A percentile compares a stretch with the other conserved stretches of the same genome.
phyloP scores from a whole-genome alignment of 2,329 filamentous ascomycete species.

The Fusarium aywerte region DNA sequence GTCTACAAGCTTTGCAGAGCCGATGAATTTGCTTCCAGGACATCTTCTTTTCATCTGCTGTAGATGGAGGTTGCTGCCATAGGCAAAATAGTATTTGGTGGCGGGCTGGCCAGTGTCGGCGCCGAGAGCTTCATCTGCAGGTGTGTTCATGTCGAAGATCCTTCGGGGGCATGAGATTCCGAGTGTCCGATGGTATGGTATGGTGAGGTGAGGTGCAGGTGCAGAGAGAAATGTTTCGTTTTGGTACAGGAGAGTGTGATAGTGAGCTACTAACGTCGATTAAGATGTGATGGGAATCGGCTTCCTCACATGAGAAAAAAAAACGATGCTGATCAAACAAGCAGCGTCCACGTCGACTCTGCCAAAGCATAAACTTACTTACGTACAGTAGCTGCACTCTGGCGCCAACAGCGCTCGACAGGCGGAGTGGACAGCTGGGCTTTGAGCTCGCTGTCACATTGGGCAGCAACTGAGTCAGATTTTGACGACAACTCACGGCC shows the following conservation, averaged over 20 bases:
- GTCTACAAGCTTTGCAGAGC: slow-evolving; percentile 52
- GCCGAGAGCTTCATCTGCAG: slow-evolving; percentile 28
- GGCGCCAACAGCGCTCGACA: slow-evolving; percentile 17
- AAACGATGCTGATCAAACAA: slow-evolving; percentile 14
- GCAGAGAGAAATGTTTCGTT: slow-evolving; percentile 10
- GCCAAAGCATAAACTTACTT: slow-evolving; percentile 27
- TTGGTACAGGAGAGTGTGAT: slow-evolving; percentile 22
- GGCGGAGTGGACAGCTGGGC: slow-evolving; percentile 23
- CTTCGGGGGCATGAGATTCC: slow-evolving; percentile 40
- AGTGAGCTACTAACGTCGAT: slow-evolving; percentile 39
- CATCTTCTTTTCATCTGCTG: slow-evolving; percentile 59
- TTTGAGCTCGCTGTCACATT: slow-evolving; percentile 35
- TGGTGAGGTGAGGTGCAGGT: slow-evolving; percentile 9
- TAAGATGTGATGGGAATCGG: slow-evolving; percentile 40
- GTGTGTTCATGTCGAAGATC: slow-evolving; percentile 41
- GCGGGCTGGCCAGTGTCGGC: slow-evolving; percentile 38
- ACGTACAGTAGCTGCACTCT: slow-evolving; percentile 22
- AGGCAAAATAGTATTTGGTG: slow-evolving; percentile 58
- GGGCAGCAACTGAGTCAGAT: slow-evolving; percentile 44
- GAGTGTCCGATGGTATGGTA: slow-evolving; percentile 36
- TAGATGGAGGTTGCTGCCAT: slow-evolving; percentile 59
- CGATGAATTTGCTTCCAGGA: slow-evolving; percentile 55
- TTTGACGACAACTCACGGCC: slow-evolving; percentile 29
- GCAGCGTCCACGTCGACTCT: slow-evolving; percentile 26
- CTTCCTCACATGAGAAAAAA: slow-evolving; percentile 35